Base-by-base conservation (phyloP, 495 filamentous ascomycete species). In the Chaetomium tenue region DNA sequence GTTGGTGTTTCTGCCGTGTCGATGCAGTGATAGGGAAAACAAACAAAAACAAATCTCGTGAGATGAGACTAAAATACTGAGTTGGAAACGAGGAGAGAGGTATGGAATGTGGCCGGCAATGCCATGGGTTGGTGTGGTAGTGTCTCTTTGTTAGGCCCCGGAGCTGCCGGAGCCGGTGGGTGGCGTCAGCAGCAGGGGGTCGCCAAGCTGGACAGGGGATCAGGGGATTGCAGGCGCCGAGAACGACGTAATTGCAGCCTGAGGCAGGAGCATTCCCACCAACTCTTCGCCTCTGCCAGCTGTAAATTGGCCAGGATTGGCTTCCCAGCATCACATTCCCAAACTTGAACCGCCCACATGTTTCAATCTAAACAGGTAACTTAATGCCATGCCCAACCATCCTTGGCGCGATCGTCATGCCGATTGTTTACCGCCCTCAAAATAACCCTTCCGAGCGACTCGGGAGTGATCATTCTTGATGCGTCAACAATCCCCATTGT, bases 161-260 rank as follows among this genome's bases (percentile, higher is more conserved):
- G 54, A 40, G 42, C 16, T 44, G 23, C 62, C 62, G 62, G 54
- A 26, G 30, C 30, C 28, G 40, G 18, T 16, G 30, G 54, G 62
- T 51, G 62, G 62, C 62, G 52, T 57, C 42, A 58, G 52, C 61
- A 37, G 5, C 25, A 39, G 37, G 48, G 54, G 54, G 50, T 33
- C 9, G 40, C 25, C 40, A 39, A 30, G 40, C 4, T 46, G 50
- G 20, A 13, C 33, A 44, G 48, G 61, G 51, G 39, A 40, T 25
- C 33, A 44, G 48, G 61, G 51, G 39, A 40, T 25, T 5, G 30
- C 60, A 28, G 13, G 20, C 33, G 22, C 55, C 39, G 33, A 11
- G 52, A 11, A 22, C 20, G n/a, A 63, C 60, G 60, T 63, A 63
- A 63, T 56, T 13, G 39, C 22, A 9, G 60, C 51, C 60, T 53